Base-by-base conservation (phyloP, 768 basidiomycete genomes). In the Nidula microcarpa region DNA sequence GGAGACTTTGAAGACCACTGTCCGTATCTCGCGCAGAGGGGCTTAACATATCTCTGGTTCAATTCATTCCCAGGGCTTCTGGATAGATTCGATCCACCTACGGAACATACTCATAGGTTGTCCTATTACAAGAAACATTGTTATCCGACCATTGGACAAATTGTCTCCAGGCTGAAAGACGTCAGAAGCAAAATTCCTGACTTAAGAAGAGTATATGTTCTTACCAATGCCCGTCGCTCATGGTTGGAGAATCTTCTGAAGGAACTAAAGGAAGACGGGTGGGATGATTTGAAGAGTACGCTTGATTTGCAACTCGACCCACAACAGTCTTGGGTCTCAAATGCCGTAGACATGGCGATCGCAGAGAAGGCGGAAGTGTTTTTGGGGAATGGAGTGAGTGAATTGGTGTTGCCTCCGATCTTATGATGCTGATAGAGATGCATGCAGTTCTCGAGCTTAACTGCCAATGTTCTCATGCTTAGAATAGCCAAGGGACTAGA, bases 361-460 rank as follows among this genome's bases (percentile, higher is more conserved):
- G 37, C 9, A 9, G 37, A 39, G 37, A 39, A 39, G 37, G 37
- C 37, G 8, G 37, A 39, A 39, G 37, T 39, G 37, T 39, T 39
- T 39, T 8, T 39, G 37, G 37, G 37, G 37, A 39, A 39, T n/a
- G 37, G 37, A n/a, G 37, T 39, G 37, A 39, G 37, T 39, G 9
- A n/a, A n/a, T n/a, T 17, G 33, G 48, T n/a, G 32, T 45, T 33
- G 33, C 9, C 37, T 13, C 49, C 66, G n/a, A n/a, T 39, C n/a
- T 39, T n/a, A n/a, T 39, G n/a, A 39, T n/a, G 9, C n/a, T 9
- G 8, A n/a, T n/a, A 39, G 8, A 8, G 9, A 8, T 39, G 18
- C 13, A 33, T 36, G 37, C 37, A 39, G 37, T 39, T 39, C n/a
- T 39, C 37, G 8, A 39, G 37, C n/a, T 39, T 39, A n/a, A 9